Base-by-base conservation (phyloP, 805 yeast genomes). In the Candida ovalis region DNA sequence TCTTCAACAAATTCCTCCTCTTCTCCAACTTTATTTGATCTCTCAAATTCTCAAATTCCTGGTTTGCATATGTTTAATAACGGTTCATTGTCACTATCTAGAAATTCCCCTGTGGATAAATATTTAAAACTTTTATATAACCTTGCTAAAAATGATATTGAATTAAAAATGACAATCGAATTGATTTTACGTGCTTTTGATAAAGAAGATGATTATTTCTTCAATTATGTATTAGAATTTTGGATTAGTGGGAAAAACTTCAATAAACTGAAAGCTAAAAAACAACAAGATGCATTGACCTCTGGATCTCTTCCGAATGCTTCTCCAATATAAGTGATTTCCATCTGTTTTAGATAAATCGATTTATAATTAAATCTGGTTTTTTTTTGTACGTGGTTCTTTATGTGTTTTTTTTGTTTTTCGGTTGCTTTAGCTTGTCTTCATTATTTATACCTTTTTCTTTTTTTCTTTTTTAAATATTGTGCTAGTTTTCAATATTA, bases 171-270 rank as follows among this genome's bases (percentile, higher is more conserved):
- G 19, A 58, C 50, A 24, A 57, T 64, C 32, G 63, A 61, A 40
- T 41, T 43, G 15, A 60, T 66, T 13, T 43, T 66, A 24, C 52
- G 55, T 27, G 61, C 66, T 2, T 66, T 66, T 47, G 64, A 64
- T 38, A 54, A 64, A 15, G 68, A 63, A 38, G 70, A 66, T 50
- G 69, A 64, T 49, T 57, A 51, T 46, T 66, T 66, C 38, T 64
- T 65, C 44, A 56, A 61, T 41, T 66, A 65, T 40, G 70, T 66
- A 3, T 53, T 66, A 13, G 66, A 63, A 46, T 60, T 64, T 43
- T 66, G 70, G 70, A 53, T 61, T 7, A 59, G 59, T 47, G 65
- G 65, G 8, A 65, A 62, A 50, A 61, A 60, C 23, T 62, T 56
- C 47, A 64, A 58, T 50, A 61, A 63, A 40, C 51, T 50, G 50